phyloP scores from a whole-genome alignment of 2,329 filamentous ascomycete genomes.

The Botrytis squamosa region DNA sequence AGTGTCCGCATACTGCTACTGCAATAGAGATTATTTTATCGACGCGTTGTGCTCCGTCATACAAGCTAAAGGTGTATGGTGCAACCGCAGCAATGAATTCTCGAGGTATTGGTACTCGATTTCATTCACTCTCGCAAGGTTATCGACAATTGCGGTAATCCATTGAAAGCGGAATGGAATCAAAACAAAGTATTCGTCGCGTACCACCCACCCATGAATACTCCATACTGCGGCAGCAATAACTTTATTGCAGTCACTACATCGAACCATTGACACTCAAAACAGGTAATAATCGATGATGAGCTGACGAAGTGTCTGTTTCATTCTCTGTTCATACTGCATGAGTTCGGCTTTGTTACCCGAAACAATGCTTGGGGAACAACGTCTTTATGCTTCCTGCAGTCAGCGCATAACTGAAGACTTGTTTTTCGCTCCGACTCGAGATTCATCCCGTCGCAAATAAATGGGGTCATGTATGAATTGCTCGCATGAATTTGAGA shows the following conservation, averaged over 20 bases:
- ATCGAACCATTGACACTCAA: not conserved
- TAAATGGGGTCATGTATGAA: not conserved
- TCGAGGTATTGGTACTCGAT: not conserved
- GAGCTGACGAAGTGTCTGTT: not conserved
- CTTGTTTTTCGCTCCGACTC: not conserved
- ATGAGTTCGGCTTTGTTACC: slow-evolving; percentile 6
- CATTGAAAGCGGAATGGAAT: not conserved
- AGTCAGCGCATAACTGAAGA: slow-evolving; percentile 5
- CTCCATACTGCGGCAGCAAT: not conserved
- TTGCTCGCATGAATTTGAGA: slow-evolving; percentile 6
- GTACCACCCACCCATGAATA: not conserved
- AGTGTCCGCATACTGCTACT: not conserved
- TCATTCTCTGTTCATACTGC: not conserved
- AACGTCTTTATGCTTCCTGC: slow-evolving; percentile 9
- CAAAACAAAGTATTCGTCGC: not conserved
- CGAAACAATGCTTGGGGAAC: not conserved
- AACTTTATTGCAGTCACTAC: not conserved
- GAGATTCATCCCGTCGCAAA: not conserved
- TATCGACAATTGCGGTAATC: not conserved
- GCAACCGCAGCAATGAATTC: no score
- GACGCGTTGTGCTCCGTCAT: not conserved
- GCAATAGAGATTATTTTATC: not conserved
- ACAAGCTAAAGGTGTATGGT: not conserved
- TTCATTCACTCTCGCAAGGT: not conserved
- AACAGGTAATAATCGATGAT: not conserved